A percentile compares a stretch with the other conserved stretches of the same genome.
phyloP scores from a whole-genome alignment of 2,329 filamentous ascomycete species.

The Cladophialophora yegresii region DNA sequence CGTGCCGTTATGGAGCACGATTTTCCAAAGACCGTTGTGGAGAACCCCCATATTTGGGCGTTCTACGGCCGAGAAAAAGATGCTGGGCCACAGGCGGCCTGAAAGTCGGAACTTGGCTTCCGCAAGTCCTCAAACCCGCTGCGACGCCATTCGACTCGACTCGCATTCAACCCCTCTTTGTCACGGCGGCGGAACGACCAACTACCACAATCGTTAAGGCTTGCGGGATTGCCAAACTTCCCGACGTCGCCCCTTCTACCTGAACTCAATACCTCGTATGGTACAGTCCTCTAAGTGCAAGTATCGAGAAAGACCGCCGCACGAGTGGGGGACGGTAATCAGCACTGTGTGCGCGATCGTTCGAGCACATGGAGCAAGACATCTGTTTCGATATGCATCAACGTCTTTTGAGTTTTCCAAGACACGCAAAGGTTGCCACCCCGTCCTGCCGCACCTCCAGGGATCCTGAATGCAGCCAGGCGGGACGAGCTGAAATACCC shows the following conservation, averaged over 20 bases:
- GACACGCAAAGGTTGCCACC: neutral
- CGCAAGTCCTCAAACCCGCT: neutral
- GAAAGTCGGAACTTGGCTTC: conserved; percentile 1
- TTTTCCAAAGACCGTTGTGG: neutral
- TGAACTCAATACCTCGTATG: neutral
- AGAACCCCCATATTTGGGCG: conserved; percentile 4
- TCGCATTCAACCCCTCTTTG: neutral
- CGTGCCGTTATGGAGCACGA: neutral
- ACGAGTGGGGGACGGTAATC: neutral
- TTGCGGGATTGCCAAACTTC: neutral
- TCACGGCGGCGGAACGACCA: neutral
- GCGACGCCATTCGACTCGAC: neutral
- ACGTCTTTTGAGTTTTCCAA: neutral
- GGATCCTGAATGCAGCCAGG: neutral
- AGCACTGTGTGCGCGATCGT: neutral
- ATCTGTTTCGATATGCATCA: neutral
- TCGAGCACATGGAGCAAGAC: neutral
- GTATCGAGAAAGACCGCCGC: neutral
- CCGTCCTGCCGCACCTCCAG: neutral
- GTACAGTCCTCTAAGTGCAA: neutral
- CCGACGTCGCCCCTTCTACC: neutral
- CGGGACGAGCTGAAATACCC: neutral
- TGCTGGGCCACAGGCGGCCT: conserved; percentile 4
- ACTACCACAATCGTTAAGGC: neutral
- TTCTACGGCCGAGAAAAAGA: conserved; percentile 3